Evolutionary conservation across 1,139 yeast species (phyloP).

Genomic region (Taiozyma onychis): DNA sequence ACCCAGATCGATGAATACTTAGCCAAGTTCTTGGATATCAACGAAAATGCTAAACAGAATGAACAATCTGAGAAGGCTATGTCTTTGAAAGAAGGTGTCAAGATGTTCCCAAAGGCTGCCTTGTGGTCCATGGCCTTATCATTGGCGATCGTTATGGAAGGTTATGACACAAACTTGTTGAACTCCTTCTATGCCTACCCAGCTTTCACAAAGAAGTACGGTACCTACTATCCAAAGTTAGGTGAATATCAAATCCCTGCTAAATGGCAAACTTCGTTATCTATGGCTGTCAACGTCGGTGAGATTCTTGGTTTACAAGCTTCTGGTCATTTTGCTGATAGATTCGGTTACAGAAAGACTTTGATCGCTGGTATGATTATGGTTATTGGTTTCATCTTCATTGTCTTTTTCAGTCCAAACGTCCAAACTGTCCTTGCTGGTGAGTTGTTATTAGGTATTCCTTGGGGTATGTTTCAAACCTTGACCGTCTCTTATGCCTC

Average conservation of each 20-base stretch:
- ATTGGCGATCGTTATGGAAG: conserved; percentile 38
- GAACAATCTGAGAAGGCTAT: conserved; percentile 15
- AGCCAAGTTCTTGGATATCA: conserved; percentile 39
- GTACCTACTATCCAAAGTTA: conserved; percentile 12
- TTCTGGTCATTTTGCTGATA: conserved; percentile 36
- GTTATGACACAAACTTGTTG: conserved; percentile 35
- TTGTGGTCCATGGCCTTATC: conserved; percentile 38
- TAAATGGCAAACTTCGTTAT: conserved; percentile 31
- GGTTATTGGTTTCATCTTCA: conserved; percentile 19
- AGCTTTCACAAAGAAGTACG: conserved; percentile 23
- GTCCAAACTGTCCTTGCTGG: conserved; percentile 28
- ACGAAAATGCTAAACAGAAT: conserved; percentile 26
- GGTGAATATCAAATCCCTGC: conserved; percentile 20
- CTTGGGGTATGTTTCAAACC: conserved; percentile 26
- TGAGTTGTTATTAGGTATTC: conserved; percentile 26
- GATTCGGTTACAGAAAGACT: conserved; percentile 50
- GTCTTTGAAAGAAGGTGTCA: conserved; percentile 18
- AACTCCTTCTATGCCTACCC: conserved; percentile 27
- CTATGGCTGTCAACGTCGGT: conserved; percentile 27
- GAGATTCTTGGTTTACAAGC: conserved; percentile 35
- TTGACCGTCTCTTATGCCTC: conserved; percentile 26
- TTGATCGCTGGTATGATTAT: conserved; percentile 34
- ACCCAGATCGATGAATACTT: conserved; percentile 33
- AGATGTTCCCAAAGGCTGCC: conserved; percentile 30
- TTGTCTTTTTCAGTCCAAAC: conserved; percentile 25